A percentile compares a stretch with the other conserved stretches of the same genome.
These are phyloP conservation scores for Desmodesmus armatus DNA, from an alignment of 139 green algal genomes.

Conservation along the genomic window DNA sequence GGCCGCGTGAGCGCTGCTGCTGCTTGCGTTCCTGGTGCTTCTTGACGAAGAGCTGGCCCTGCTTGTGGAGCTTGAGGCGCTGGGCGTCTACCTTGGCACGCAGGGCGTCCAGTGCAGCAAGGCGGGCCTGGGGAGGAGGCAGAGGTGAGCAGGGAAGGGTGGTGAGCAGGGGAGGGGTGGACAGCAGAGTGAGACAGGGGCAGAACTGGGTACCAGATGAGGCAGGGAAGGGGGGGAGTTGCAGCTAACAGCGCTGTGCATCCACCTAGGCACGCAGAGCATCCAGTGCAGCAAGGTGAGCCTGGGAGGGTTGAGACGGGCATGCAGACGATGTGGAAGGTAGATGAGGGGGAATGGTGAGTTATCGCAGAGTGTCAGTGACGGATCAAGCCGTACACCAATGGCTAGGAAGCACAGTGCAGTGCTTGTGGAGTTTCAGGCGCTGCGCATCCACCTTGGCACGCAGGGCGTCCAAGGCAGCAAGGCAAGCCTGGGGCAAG, in stretches of 20 bases:
- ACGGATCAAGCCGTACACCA: too few relatives aligned
- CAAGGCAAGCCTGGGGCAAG: conserved; percentile 26
- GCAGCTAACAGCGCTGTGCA: conserved; percentile 5
- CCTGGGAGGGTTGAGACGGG: not conserved
- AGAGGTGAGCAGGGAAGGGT: not conserved
- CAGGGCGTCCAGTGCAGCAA: conserved; percentile 1
- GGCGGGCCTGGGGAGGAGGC: not conserved
- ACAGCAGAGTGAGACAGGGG: too few relatives aligned
- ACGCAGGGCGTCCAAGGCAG: not conserved
- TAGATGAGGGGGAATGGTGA: too few relatives aligned
- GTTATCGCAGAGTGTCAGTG: too few relatives aligned
- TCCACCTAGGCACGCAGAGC: conserved; percentile 14
- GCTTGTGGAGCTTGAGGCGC: conserved; percentile 1
- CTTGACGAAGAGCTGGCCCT: not conserved
- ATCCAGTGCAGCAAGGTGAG: conserved; percentile 4
- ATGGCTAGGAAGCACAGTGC: too few relatives aligned
- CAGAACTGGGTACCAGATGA: too few relatives aligned
- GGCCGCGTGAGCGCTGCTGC: not conserved
- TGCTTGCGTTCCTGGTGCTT: not conserved
- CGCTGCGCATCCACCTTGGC: conserved; percentile 17
- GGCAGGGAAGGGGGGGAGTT: too few relatives aligned
- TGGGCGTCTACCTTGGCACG: conserved; percentile 13
- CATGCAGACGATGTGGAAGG: not conserved
- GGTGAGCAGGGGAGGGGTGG: too few relatives aligned
- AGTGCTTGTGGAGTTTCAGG: not conserved